phyloP scores from a whole-genome alignment of 192 early-diverging fungal genomes.

The Backusella tuberculispora region DNA sequence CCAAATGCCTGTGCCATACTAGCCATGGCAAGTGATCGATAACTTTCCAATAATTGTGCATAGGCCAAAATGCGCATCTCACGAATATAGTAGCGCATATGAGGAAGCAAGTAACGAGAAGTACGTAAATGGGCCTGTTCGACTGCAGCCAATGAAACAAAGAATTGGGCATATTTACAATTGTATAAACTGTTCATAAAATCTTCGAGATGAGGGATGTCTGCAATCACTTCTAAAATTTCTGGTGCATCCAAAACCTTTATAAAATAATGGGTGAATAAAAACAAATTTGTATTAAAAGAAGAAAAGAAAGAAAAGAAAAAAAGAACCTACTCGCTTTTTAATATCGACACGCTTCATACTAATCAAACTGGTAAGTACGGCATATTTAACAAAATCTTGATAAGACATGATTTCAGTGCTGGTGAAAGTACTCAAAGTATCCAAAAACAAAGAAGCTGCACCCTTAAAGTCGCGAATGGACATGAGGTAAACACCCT shows the following conservation, averaged over 20 bases:
- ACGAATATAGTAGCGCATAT: slow-evolving; percentile 92
- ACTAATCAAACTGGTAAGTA: slow-evolving; percentile 85
- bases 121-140: slow-evolving; percentile 74
- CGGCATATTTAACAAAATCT: slow-evolving; percentile 96
- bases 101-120: slow-evolving; percentile 84
- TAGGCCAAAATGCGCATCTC: slow-evolving; percentile 99
- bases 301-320: slow-evolving; percentile 1
- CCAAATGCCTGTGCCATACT: slow-evolving; percentile 98
- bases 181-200: slow-evolving; percentile 89
- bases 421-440: slow-evolving; percentile 93
- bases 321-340: slow-evolving; percentile 67
- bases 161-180: slow-evolving; percentile 94
- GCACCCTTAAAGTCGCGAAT: slow-evolving; percentile 96
- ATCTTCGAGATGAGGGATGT: slow-evolving; percentile 85
- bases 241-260: slow-evolving; percentile 94
- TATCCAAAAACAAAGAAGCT: slow-evolving; percentile 88
- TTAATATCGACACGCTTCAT: slow-evolving; percentile 94
- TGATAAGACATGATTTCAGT: slow-evolving; percentile 98
- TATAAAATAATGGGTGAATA: no score
- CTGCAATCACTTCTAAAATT: slow-evolving; percentile 90
- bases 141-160: slow-evolving; percentile 77
- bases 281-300: no score
- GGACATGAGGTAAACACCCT: slow-evolving; percentile 91
- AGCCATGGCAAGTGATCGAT: slow-evolving; percentile 90
- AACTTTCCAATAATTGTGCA: slow-evolving; percentile 94